Conservation (phyloP, 2,329 filamentous ascomycete genomes). For the Coniosporium tulheliwenetii region DNA sequence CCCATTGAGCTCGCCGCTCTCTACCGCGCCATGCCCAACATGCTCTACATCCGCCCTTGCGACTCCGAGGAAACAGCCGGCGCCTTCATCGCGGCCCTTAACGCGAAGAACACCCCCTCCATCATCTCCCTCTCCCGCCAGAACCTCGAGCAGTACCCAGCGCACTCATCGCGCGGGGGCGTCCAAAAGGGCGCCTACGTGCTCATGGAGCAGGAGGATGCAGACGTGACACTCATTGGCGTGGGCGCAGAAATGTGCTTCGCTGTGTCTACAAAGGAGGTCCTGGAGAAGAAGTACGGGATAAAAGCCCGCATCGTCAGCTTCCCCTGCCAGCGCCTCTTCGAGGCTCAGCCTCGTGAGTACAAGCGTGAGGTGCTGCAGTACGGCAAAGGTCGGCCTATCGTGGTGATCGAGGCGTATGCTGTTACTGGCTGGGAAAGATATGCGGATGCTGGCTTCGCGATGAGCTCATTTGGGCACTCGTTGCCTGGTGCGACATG, state of each 20-base stretch:
- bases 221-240: slow-evolving; percentile 31
- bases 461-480: slow-evolving; percentile 40
- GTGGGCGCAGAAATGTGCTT: slow-evolving; percentile 35
- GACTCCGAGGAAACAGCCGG: slow-evolving; percentile 23
- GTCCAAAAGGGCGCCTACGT: slow-evolving; percentile 27
- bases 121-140: slow-evolving; percentile 31
- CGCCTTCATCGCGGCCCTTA: slow-evolving; percentile 23
- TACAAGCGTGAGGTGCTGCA: slow-evolving; percentile 29
- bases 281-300: slow-evolving; percentile 19
- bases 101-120: slow-evolving; percentile 20
- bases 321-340: slow-evolving; percentile 35
- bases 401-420: slow-evolving; percentile 46
- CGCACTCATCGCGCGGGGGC: slow-evolving; percentile 19
- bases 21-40: slow-evolving; percentile 21
- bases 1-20: slow-evolving; percentile 19
- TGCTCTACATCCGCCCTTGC: slow-evolving; percentile 20
- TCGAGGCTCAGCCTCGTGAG: slow-evolving; percentile 28
- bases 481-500: slow-evolving; percentile 37
- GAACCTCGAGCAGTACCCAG: slow-evolving; percentile 19
- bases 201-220: slow-evolving; percentile 18
- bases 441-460: slow-evolving; percentile 41
- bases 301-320: slow-evolving; percentile 31
- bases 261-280: slow-evolving; percentile 25
- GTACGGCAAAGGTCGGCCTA: slow-evolving; percentile 22
- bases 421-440: slow-evolving; percentile 43